phyloP scores from a whole-genome alignment of 2,329 filamentous ascomycete genomes.

The Fusarium continuum region DNA sequence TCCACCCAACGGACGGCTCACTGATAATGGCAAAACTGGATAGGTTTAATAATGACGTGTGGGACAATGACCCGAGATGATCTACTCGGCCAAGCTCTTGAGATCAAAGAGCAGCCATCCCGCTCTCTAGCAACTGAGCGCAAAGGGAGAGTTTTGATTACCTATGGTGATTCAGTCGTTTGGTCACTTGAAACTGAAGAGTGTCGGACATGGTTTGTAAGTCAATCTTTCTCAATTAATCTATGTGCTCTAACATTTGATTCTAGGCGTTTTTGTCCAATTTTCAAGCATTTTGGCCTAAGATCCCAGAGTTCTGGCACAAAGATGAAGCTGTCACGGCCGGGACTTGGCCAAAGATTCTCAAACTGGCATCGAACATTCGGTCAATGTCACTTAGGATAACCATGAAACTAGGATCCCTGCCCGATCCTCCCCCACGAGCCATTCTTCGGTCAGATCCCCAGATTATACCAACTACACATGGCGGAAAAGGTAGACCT shows the following conservation, averaged over 20 bases:
- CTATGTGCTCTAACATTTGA: conserved; percentile 2
- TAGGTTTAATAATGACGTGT: conserved; percentile 54
- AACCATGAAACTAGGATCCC: conserved; percentile 34
- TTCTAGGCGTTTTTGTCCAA: conserved; percentile 52
- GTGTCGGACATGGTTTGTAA: conserved; percentile 58
- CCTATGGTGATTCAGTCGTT: conserved; percentile 47
- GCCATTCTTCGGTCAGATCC: conserved; percentile 27
- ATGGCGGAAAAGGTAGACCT: conserved; percentile 1
- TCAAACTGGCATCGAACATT: conserved; percentile 40
- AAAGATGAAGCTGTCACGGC: conserved; percentile 44
- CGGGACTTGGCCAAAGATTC: conserved; percentile 44
- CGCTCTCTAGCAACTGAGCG: conserved; percentile 24
- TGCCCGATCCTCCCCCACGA: conserved; percentile 23
- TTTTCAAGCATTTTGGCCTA: conserved; percentile 56
- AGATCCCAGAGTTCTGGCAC: conserved; percentile 49
- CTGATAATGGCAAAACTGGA: conserved; percentile 8
- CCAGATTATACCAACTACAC: conserved; percentile 2
- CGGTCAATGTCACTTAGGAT: conserved; percentile 35
- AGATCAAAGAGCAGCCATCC: conserved; percentile 44
- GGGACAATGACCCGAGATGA: conserved; percentile 48
- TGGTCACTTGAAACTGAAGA: conserved; percentile 53
- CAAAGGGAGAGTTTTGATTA: conserved; percentile 47
- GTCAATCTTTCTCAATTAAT: conserved; percentile 9
- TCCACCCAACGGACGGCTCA: background rate
- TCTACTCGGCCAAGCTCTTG: conserved; percentile 48